These are phyloP conservation scores for Ensete ventricosum DNA, from an alignment of 176 grass and related monocot species.

Conservation along the genomic window DNA sequence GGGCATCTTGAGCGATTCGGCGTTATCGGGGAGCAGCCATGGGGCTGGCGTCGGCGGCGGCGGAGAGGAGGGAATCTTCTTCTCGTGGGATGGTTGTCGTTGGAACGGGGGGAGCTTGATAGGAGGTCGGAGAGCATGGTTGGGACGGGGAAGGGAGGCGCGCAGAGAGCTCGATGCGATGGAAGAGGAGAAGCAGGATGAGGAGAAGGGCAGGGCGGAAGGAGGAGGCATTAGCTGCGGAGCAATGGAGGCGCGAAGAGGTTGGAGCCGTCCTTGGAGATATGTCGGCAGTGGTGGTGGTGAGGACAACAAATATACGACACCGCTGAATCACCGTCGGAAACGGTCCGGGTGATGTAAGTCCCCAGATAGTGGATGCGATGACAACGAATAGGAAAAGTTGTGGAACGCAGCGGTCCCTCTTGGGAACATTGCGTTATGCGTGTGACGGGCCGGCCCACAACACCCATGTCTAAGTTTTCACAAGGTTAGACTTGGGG, in stretches of 20 bases:
- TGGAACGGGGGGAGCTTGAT: neutral
- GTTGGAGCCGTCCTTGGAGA: neutral
- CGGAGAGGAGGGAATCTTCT: neutral
- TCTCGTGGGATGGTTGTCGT: neutral
- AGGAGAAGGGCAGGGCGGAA: constrained; percentile 32
- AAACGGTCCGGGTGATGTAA: too few species aligned
- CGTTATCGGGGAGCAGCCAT: neutral
- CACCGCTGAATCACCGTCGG: too few species aligned
- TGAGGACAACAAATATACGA: too few species aligned
- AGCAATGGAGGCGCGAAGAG: neutral
- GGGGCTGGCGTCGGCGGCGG: neutral
- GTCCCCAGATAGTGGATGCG: too few species aligned
- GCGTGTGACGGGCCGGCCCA: too few species aligned
- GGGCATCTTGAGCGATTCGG: constrained; percentile 11
- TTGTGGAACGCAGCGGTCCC: too few species aligned
- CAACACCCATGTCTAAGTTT: too few species aligned
- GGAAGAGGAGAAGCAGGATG: constrained; percentile 18
- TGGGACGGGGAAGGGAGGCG: neutral
- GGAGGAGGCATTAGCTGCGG: constrained; percentile 13
- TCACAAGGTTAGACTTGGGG: too few species aligned
- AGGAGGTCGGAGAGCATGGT: neutral
- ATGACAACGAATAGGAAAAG: too few species aligned
- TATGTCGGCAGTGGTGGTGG: neutral
- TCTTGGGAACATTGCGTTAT: too few species aligned
- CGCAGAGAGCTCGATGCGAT: constrained; percentile 26